Evolutionary conservation across 495 filamentous ascomycete species (phyloP), one percentile per base, ranked within the genome.

Genomic region (Penicillium odoratum): DNA sequence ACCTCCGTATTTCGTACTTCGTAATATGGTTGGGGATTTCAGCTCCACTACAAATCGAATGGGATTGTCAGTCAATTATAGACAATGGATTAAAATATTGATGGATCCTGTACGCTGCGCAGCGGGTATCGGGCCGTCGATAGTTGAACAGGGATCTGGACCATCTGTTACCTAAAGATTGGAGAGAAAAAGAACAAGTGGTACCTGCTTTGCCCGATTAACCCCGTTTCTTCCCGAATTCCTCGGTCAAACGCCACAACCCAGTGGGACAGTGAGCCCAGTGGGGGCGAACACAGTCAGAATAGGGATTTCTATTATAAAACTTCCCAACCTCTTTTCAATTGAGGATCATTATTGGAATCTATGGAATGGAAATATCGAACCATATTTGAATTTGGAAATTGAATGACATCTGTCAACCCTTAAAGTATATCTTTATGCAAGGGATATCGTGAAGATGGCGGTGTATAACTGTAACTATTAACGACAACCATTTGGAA

Each of bases 61-160:
- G 30, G 43, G 31, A 33, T 33, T 38, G 11, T 13, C 13, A 38
- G 36, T 28, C 42, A 43, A 8, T 40, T 30, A 3, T n/a, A 31
- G 26, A n/a, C 31, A 10, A 43, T 33, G 36, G 21, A 31, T 55
- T 48, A 15, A 21, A 21, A 31, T 18, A 10, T 3, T 16, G 55
- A 36, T 21, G 56, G 40, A 60, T 65, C 62, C 66, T 68, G 63
- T 69, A 66, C 30, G 62, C 59, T 68, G 67, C 58, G 61, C 67
- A 65, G 67, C 67, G 67, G 67, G 67, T 69, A 67, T 69, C 67
- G 67, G 67, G 61, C 67, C 67, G 67, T 69, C 67, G 67, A 69
- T 69, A 69, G 67, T 64, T 64, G 58, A 58, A 61, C 67, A 69
- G 67, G 67, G 64, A 67, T 69, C 63, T 54, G 48, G 59, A 10